phyloP scores from a whole-genome alignment of 305 asterid genomes.

The Solanum hybrid region DNA sequence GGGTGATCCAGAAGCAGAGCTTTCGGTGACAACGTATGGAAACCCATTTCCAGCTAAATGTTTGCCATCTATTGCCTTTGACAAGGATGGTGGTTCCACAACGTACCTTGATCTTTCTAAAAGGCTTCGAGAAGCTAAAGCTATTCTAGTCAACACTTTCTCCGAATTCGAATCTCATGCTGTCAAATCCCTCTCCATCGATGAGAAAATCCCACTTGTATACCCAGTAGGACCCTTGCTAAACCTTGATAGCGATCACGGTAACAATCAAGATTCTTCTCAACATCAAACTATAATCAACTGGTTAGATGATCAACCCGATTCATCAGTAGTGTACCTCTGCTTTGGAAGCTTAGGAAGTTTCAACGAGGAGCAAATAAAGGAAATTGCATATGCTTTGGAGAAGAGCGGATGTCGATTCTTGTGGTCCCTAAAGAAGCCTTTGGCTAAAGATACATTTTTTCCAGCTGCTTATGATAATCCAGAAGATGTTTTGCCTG shows the following conservation, averaged over 20 bases:
- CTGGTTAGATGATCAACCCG: constrained; percentile 14
- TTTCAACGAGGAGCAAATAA: constrained; percentile 12
- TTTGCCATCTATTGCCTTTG: constrained; percentile 2
- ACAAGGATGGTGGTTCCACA: neutral
- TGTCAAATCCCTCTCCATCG: constrained; percentile 1
- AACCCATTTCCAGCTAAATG: constrained; percentile 14
- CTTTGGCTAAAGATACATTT: neutral
- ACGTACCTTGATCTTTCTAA: neutral
- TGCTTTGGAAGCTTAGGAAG: constrained; percentile 22
- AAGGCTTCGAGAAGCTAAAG: constrained; percentile 12
- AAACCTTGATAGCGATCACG: neutral
- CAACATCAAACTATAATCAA: neutral
- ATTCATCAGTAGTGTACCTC: constrained; percentile 12
- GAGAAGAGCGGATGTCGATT: constrained; percentile 11
- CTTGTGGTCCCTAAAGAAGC: constrained; percentile 19
- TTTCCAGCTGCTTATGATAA: neutral
- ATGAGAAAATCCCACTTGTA: constrained; percentile 1
- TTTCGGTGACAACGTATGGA: constrained; percentile 2
- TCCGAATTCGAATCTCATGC: constrained; percentile 25
- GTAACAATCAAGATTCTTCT: neutral
- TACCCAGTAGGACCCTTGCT: constrained; percentile 15
- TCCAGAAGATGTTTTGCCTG: constrained; percentile 11
- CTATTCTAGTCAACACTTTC: constrained; percentile 31
- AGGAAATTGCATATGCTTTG: constrained; percentile 16
- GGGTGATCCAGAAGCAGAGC: neutral